phyloP scores from a whole-genome alignment of 2,329 filamentous ascomycete genomes.

The Metarhizium humberi region DNA sequence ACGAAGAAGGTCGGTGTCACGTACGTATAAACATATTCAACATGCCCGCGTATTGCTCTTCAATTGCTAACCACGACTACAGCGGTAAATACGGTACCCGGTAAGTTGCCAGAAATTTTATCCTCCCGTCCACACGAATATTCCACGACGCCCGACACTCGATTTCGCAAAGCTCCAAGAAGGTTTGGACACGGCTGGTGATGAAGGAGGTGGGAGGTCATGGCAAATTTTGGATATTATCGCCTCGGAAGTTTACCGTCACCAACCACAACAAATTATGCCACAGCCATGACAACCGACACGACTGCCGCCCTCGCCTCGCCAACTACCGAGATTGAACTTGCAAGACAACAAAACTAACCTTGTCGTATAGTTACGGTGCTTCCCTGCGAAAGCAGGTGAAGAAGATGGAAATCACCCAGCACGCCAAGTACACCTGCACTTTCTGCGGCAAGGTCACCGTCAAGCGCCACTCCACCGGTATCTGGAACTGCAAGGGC shows the following conservation, averaged over 20 bases:
- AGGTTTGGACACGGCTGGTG: background rate
- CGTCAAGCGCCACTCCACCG: conserved; percentile 82
- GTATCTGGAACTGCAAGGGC: conserved; percentile 94
- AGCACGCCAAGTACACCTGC: conserved; percentile 96
- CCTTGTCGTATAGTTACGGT: conserved; percentile 62
- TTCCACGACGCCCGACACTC: conserved; percentile 2
- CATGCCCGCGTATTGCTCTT: conserved; percentile 1
- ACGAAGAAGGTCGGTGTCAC: conserved; percentile 98
- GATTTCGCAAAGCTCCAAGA: background rate
- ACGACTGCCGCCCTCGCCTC: too few species aligned
- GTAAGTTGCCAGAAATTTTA: conserved; percentile 41
- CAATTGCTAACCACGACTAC: conserved; percentile 20
- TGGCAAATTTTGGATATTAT: background rate
- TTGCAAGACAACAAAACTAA: background rate
- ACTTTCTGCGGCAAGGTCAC: conserved; percentile 98
- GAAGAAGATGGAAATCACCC: conserved; percentile 99
- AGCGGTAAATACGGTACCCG: conserved; percentile 89
- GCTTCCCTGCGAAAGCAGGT: conserved; percentile 92
- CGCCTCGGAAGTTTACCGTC: background rate
- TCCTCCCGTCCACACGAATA: background rate
- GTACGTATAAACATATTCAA: conserved; percentile 23
- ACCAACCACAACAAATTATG: too few species aligned
- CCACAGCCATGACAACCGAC: background rate
- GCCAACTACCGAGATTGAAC: background rate
- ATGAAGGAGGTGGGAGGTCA: background rate